A percentile compares a stretch with the other conserved stretches of the same genome.
These are phyloP conservation scores for Mycena latifolia DNA, from an alignment of 768 basidiomycete genomes.

Conservation along the genomic window DNA sequence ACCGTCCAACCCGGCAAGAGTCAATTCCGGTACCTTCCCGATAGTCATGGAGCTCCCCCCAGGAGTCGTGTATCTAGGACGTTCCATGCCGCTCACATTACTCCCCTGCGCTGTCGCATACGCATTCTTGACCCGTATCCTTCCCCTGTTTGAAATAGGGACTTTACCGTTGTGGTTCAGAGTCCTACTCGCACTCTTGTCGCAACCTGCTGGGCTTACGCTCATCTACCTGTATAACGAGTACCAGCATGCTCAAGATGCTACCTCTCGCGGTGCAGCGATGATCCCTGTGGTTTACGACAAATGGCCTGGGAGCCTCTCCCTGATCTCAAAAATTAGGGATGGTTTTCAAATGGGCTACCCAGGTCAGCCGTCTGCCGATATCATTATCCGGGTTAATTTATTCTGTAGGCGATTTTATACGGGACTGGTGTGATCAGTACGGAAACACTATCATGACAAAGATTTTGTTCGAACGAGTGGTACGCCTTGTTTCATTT, in stretches of 20 bases:
- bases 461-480: background rate
- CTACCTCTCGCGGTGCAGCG: constrained; percentile 15
- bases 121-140: constrained; percentile 4
- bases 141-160: constrained; percentile 5
- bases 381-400: background rate
- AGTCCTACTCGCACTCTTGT: constrained; percentile 3
- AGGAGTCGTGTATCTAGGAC: constrained; percentile 9
- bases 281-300: constrained; percentile 7
- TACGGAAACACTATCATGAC: constrained; percentile 19
- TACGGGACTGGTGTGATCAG: constrained; percentile 9
- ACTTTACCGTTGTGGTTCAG: constrained; percentile 14
- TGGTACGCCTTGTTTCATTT: background rate
- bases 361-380: constrained; percentile 12
- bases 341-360: constrained; percentile 4
- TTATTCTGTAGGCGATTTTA: constrained; percentile 13
- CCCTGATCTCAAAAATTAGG: background rate
- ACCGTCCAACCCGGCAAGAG: too few relatives aligned
- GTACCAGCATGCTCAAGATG: constrained; percentile 2
- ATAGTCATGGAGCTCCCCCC: constrained; percentile 20
- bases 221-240: background rate
- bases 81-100: constrained; percentile 10
- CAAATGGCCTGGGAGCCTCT: constrained; percentile 12
- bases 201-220: constrained; percentile 2
- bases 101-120: constrained; percentile 5
- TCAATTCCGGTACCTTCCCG: too few relatives aligned